Base-by-base conservation (phyloP, 2,329 filamentous ascomycete genomes). In the Ophiocordyceps camponoti-leonardi region DNA sequence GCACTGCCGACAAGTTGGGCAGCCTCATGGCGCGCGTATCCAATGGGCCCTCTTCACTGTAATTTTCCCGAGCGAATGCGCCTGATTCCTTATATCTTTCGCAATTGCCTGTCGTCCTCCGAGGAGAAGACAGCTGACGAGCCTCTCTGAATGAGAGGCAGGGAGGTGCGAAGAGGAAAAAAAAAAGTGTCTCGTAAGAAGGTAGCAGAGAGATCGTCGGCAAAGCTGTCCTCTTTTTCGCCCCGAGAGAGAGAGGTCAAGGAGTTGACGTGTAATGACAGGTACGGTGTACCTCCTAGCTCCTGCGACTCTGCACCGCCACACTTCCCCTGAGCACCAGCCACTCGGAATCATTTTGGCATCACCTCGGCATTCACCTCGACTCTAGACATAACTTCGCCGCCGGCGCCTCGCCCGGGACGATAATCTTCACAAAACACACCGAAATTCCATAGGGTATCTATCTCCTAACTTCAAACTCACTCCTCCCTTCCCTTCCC, bases 1-100 rank as follows among this genome's bases (percentile, higher is more conserved):
- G 63, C 57, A 66, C 61, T 52, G 67, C 64, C 52, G 68, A 64
- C 56, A 73, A 53, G 49, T 61, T 65, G 48, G 65, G 62, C 55
- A 69, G 59, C 64, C 68, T 63, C 69, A 73, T 73, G 51, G 54
- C 65, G 56, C 47, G 30, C 45, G 39, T n/a, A n/a, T 41, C 47
- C 46, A 45, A 23, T 23, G 22, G n/a, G 22, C 44, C 41, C 3
- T 31, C 30, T 31, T 31, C 30, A n/a, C n/a, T n/a, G n/a, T n/a
- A n/a, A n/a, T 31, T 31, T 10, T 31, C 16, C 14, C 14, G 30
- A 5, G 4, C 3, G 30, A 31, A 10, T 31, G 10, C 30, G 30
- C 30, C 30, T 31, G 22, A 23, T 23, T 23, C 22, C 22, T 23
- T 6, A n/a, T n/a, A n/a, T n/a, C 6, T 23, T 23, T 23, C 22